phyloP scores from a whole-genome alignment of 108 stramenopile genomes.

The Craspedostauros australis region DNA sequence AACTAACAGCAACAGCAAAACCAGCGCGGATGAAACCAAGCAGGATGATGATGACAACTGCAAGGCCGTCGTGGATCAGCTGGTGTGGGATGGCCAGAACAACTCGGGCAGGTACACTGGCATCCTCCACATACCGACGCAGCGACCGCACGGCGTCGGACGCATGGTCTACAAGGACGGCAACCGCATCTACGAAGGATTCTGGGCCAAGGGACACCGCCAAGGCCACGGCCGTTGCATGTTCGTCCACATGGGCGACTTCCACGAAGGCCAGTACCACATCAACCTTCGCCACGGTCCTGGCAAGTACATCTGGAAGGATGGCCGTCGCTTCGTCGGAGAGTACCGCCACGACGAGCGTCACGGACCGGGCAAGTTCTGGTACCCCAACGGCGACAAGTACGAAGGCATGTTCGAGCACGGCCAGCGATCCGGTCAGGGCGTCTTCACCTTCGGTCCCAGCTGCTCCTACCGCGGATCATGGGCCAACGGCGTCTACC shows the following conservation, averaged over 20 bases:
- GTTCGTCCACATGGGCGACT: conserved; percentile 15
- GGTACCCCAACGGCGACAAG: conserved; percentile 25
- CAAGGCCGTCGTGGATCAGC: conserved; percentile 24
- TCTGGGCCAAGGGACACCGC: conserved; percentile 26
- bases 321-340: conserved; percentile 25
- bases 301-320: conserved; percentile 30
- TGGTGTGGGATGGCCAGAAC: conserved; percentile 13
- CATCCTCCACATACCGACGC: conserved; percentile 2
- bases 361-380: conserved; percentile 28
- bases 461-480: conserved; percentile 23
- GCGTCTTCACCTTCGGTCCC: conserved; percentile 10
- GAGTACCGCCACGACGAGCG: conserved; percentile 18
- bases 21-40: not conserved
- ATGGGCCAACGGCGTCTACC: conserved; percentile 25
- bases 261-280: conserved; percentile 25
- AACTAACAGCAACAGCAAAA: not conserved
- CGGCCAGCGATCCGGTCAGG: conserved; percentile 14
- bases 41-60: conserved; percentile 2
- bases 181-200: conserved; percentile 34
- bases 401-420: conserved; percentile 11
- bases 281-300: conserved; percentile 19
- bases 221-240: conserved; percentile 30
- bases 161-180: conserved; percentile 34
- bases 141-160: conserved; percentile 29
- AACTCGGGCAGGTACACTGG: conserved; percentile 29